These are phyloP conservation scores for Prunus padus DNA, from an alignment of 306 rosid genomes.

Conservation along the genomic window DNA sequence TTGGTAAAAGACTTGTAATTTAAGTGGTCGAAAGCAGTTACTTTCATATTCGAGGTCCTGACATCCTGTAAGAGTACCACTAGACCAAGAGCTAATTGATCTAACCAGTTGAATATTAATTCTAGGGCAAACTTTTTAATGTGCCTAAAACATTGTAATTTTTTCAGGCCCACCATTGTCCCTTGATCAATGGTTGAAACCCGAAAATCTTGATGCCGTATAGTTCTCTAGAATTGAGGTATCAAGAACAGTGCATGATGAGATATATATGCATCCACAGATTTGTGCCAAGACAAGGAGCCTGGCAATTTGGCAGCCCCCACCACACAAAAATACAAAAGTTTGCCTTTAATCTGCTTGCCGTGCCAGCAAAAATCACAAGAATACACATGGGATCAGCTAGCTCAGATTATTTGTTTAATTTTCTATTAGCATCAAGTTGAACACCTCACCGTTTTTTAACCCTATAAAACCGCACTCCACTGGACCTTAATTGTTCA, in stretches of 20 bases:
- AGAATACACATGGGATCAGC: constrained; percentile 32
- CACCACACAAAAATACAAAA: constrained; percentile 35
- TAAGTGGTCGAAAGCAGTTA: too few relatives aligned
- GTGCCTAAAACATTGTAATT: constrained; percentile 11
- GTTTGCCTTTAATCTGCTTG: constrained; percentile 5
- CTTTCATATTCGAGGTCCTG: rapidly evolving
- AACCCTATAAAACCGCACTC: constrained; percentile 39
- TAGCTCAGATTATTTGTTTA: not conserved
- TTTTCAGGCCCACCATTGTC: constrained; percentile 14
- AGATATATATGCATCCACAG: not conserved
- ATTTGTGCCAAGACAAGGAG: constrained; percentile 5
- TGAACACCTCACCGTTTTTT: constrained; percentile 13
- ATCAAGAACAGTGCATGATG: constrained; percentile 2
- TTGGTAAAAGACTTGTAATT: too few relatives aligned
- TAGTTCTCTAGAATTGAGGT: not conserved
- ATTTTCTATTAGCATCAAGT: not conserved
- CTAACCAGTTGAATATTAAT: too few relatives aligned
- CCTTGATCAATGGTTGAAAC: not conserved
- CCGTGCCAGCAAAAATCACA: constrained; percentile 51
- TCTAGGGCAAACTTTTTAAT: not conserved
- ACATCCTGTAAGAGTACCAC: too few relatives aligned
- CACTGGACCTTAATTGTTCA: constrained; percentile 1
- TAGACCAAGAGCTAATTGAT: too few relatives aligned
- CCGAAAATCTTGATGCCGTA: not conserved
- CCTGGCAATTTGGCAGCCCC: constrained; percentile 22